Base-by-base conservation (phyloP, 2,329 filamentous ascomycete genomes). In the Passalora sequoiae region DNA sequence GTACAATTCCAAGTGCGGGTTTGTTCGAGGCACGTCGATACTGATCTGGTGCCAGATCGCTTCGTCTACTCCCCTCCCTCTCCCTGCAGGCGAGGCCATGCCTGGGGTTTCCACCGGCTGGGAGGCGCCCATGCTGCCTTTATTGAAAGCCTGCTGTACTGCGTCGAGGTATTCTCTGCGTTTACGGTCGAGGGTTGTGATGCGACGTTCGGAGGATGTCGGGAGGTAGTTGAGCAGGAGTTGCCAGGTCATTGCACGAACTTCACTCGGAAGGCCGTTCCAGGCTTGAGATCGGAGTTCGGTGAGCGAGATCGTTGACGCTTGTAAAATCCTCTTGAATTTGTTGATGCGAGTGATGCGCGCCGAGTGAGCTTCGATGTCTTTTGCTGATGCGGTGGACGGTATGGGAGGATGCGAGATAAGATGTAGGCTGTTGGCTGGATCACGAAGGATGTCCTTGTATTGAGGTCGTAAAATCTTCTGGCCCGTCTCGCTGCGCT, bases 41-140 rank as follows among this genome's bases (percentile, higher is more conserved):
- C 89, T 96, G 68, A 98, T 97, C 63, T 98, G 92, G 69, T 98
- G 92, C 92, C 92, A 98, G 46, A 98, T 82, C n/a, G 88, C 85
- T 70, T 98, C 92, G 57, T 98, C 94, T 13, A 98, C 70, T 2
- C 89, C 91, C 42, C 86, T 78, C 2, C 81, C 80, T 50, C 76
- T 73, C 31, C 80, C 76, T 50, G 86, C 60, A n/a, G 59, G 59
- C 10, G 69, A 72, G n/a, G 67, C 64, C 12, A 67, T 60, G 71
- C 82, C 65, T 80, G 84, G 46, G 6, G 6, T 27, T 74, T 77
- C 44, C 37, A 57, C 61, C 38, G 57, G 59, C 35, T 50, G 62
- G 4, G 61, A 56, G 39, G 61, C 65, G 22, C 63, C 63, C 20
- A 67, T 66, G 2, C 65, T 73, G 5, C 73, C 72, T 29, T 75